These are phyloP conservation scores for Lunasporangiospora selenospora DNA, from an alignment of 192 early-diverging fungal species.

Conservation along the genomic window DNA sequence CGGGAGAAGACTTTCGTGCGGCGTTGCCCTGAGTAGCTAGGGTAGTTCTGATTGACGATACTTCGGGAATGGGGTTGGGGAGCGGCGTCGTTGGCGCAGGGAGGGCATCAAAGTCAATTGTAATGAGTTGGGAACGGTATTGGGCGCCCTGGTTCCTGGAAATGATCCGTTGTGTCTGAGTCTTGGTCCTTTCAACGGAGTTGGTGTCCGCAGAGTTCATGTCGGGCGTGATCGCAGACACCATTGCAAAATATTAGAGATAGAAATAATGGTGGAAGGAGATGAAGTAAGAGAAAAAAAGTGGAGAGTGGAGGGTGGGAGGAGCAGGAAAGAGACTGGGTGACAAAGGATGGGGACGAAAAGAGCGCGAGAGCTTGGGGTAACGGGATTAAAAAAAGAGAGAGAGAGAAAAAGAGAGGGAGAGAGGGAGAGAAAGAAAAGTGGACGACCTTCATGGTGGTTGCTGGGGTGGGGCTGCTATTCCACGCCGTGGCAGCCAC, in stretches of 20 bases:
- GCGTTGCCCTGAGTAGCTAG: no score
- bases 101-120: slow-evolving; percentile 26
- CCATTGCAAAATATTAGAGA: slow-evolving; percentile 18
- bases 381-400: slow-evolving; percentile 7
- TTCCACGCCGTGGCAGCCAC: no score
- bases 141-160: slow-evolving; percentile 16
- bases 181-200: slow-evolving; percentile 17
- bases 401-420: slow-evolving; percentile 2
- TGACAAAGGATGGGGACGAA: neutral
- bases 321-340: neutral
- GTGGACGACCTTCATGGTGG: no score
- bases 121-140: slow-evolving; percentile 29
- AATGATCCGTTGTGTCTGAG: slow-evolving; percentile 11
- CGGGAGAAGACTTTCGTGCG: slow-evolving; percentile 5
- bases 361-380: no score
- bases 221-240: slow-evolving; percentile 21
- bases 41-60: no score
- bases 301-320: neutral
- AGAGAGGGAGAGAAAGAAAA: neutral
- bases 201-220: no score
- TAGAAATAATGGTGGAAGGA: neutral
- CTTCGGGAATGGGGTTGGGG: slow-evolving; percentile 15
- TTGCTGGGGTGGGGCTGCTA: no score
- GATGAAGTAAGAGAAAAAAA: neutral
- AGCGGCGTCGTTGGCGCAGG: slow-evolving; percentile 36